phyloP scores from a whole-genome alignment of 2,329 filamentous ascomycete genomes.

The Ceratocystis smalleyi region DNA sequence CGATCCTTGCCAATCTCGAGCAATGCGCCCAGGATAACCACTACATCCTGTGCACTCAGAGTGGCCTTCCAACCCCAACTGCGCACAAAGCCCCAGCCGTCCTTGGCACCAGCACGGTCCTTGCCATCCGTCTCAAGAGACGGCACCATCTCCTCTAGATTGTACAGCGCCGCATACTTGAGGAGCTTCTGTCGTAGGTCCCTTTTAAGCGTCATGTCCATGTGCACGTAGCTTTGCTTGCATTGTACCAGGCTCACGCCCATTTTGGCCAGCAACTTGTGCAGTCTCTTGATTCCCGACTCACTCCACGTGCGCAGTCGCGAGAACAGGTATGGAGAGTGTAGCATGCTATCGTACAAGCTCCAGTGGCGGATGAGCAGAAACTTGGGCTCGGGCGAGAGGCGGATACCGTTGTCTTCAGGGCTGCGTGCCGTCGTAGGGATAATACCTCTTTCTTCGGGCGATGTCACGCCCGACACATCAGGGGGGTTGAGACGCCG shows the following conservation, averaged over 20 bases:
- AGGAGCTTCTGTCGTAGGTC: slow-evolving; percentile 71
- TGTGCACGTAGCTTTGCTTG: slow-evolving; percentile 90
- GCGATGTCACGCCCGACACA: slow-evolving; percentile 32
- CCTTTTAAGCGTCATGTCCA: slow-evolving; percentile 94
- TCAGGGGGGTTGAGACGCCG: slow-evolving; percentile 76
- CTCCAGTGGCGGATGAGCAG: slow-evolving; percentile 92
- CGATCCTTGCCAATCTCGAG: slow-evolving; percentile 67
- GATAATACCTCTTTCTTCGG: slow-evolving; percentile 64
- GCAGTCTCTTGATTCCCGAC: slow-evolving; percentile 67
- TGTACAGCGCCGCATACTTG: slow-evolving; percentile 85
- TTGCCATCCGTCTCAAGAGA: slow-evolving; percentile 55
- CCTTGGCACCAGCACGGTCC: slow-evolving; percentile 57
- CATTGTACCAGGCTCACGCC: slow-evolving; percentile 86
- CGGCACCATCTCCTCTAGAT: slow-evolving; percentile 83
- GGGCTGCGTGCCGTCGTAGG: slow-evolving; percentile 77
- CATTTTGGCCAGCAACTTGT: slow-evolving; percentile 96
- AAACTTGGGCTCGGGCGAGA: slow-evolving; percentile 88
- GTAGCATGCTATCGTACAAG: slow-evolving; percentile 94
- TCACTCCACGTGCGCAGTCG: slow-evolving; percentile 92
- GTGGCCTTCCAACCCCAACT: slow-evolving; percentile 98
- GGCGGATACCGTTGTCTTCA: slow-evolving; percentile 77
- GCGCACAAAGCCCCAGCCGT: slow-evolving; percentile 92
- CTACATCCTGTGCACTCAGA: slow-evolving; percentile 80
- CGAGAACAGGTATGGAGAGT: slow-evolving; percentile 86
- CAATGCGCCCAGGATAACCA: slow-evolving; percentile 80